Evolutionary conservation across 192 early-diverging fungal species (phyloP).

Genomic region (Coemansia sp.): DNA sequence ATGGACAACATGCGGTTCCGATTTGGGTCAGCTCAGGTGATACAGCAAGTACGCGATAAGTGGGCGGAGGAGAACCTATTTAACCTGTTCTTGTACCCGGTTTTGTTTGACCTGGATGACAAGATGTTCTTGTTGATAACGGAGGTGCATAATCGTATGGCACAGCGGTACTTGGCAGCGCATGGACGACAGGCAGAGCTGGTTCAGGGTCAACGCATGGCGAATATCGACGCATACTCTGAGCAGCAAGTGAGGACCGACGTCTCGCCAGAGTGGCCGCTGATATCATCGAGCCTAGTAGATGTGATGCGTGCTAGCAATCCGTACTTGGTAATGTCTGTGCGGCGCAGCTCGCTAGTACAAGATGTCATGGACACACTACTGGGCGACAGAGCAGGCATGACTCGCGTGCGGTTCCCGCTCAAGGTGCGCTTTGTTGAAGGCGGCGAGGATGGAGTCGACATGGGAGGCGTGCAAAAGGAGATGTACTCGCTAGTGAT

Average conservation of each 20-base stretch:
- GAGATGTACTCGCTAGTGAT: constrained; percentile 89
- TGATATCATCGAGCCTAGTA: constrained; percentile 24
- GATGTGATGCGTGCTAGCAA: constrained; percentile 20
- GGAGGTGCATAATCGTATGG: constrained; percentile 41
- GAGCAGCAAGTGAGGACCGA: constrained; percentile 32
- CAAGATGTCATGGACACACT: constrained; percentile 70
- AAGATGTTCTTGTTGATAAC: constrained; percentile 22
- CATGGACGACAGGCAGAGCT: constrained; percentile 46
- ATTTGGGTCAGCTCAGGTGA: background rate
- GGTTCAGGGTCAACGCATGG: constrained; percentile 38
- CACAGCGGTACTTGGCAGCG: constrained; percentile 30
- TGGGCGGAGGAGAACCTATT: constrained; percentile 29
- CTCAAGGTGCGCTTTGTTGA: constrained; percentile 77
- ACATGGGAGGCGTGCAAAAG: constrained; percentile 96
- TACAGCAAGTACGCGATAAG: background rate
- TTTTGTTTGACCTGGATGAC: constrained; percentile 24
- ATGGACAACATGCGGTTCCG: constrained; percentile 24
- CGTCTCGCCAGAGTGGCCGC: constrained; percentile 37
- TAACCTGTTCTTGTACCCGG: constrained; percentile 43
- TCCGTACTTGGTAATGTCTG: constrained; percentile 81
- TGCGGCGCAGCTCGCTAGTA: constrained; percentile 71
- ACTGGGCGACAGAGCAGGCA: background rate
- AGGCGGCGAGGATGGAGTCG: constrained; percentile 91
- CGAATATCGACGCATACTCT: constrained; percentile 36
- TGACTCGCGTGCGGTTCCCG: constrained; percentile 29